Evolutionary conservation across 495 filamentous ascomycete genomes (phyloP).

Genomic region (Penicillium herquei): DNA sequence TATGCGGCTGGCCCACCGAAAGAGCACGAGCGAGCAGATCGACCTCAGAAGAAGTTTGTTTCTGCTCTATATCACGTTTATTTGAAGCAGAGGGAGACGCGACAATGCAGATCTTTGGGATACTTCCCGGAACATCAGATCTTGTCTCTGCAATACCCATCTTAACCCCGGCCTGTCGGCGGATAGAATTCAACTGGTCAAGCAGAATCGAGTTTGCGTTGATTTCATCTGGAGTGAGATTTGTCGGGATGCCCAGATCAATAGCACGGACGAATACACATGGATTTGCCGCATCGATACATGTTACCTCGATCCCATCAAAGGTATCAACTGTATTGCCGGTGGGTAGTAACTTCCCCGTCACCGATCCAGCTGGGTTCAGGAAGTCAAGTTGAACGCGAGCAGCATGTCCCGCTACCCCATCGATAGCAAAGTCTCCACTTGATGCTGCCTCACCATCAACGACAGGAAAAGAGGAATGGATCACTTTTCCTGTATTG

Average conservation of each 20-base stretch:
- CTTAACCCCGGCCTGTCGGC: slow-evolving; percentile 54
- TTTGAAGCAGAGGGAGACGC: slow-evolving; percentile 19
- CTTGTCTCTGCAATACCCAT: slow-evolving; percentile 58
- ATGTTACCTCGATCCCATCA: slow-evolving; percentile 50
- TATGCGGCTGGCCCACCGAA: slow-evolving; percentile 60
- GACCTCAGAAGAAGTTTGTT: slow-evolving; percentile 22
- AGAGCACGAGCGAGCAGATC: slow-evolving; percentile 48
- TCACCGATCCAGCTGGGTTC: slow-evolving; percentile 65
- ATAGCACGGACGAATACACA: slow-evolving; percentile 59
- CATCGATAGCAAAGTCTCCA: slow-evolving; percentile 65
- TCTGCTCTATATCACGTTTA: slow-evolving; percentile 12
- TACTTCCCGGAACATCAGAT: slow-evolving; percentile 50
- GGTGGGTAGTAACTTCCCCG: slow-evolving; percentile 64
- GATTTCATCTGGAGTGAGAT: slow-evolving; percentile 54
- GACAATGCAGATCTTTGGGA: slow-evolving; percentile 67
- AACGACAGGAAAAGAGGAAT: slow-evolving; percentile 47
- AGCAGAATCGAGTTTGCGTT: slow-evolving; percentile 47
- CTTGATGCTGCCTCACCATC: slow-evolving; percentile 46
- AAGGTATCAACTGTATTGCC: slow-evolving; percentile 55
- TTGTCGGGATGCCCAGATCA: slow-evolving; percentile 49
- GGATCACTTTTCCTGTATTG: slow-evolving; percentile 53
- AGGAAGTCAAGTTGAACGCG: slow-evolving; percentile 62
- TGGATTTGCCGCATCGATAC: slow-evolving; percentile 67
- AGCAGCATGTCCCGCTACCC: slow-evolving; percentile 59
- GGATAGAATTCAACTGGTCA: slow-evolving; percentile 56